A percentile compares a stretch with the other conserved stretches of the same genome.
Conservation (phyloP, 2,329 filamentous ascomycete species). For the Botrytis sinoallii region DNA sequence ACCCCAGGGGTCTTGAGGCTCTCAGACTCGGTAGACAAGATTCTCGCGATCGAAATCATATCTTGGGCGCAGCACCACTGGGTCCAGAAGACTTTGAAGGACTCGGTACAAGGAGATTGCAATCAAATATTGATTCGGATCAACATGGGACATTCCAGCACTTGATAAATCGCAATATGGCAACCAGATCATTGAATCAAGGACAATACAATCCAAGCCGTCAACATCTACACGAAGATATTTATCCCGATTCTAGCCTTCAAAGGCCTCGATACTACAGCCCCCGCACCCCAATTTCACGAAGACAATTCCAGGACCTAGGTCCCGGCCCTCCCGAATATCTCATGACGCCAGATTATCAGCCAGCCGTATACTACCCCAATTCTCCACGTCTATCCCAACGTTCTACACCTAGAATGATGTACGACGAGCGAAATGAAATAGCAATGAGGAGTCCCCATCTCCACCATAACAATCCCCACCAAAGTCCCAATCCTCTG, state of each 20-base stretch:
- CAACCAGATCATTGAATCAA: neutral
- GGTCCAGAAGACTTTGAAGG: neutral
- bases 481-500: neutral
- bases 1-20: neutral
- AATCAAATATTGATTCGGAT: neutral
- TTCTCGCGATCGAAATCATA: neutral
- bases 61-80: neutral
- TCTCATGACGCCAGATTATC: neutral
- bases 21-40: constrained; percentile 2
- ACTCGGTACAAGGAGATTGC: neutral
- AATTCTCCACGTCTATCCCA: neutral
- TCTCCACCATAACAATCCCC: neutral
- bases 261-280: neutral
- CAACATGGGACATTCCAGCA: neutral
- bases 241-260: neutral
- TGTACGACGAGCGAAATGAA: constrained; percentile 7
- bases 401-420: neutral
- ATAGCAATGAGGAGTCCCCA: neutral
- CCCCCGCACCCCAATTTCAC: neutral
- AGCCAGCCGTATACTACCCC: neutral
- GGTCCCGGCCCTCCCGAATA: neutral
- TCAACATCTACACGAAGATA: neutral
- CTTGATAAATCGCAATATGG: neutral
- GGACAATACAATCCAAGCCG: neutral
- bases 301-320: constrained; percentile 10